A percentile compares a stretch with the other conserved stretches of the same genome.
Conservation (phyloP, 2,329 filamentous ascomycete species). For the Camptophora hylomeconis region DNA sequence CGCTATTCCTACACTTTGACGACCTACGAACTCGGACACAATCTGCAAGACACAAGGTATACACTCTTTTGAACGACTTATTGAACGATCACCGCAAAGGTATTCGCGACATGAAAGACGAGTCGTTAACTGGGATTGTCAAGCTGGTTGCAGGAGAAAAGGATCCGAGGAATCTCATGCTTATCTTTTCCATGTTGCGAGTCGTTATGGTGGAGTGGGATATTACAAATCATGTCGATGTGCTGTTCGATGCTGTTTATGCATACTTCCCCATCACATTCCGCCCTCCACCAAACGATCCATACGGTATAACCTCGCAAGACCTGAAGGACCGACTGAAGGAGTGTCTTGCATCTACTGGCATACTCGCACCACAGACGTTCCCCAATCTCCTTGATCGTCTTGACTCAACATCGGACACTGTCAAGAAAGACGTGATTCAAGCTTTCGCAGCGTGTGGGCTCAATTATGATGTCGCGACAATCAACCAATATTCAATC, state of each 20-base stretch:
- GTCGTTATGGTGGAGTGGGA: constrained; percentile 58
- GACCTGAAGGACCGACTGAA: constrained; percentile 52
- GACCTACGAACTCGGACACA: constrained; percentile 49
- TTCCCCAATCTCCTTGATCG: constrained; percentile 58
- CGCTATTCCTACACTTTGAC: constrained; percentile 41
- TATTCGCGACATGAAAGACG: constrained; percentile 41
- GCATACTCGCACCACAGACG: constrained; percentile 50
- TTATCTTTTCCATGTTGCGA: constrained; percentile 54
- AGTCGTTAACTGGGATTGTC: constrained; percentile 48
- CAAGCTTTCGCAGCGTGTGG: constrained; percentile 50
- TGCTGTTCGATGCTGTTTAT: constrained; percentile 54
- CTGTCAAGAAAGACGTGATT: constrained; percentile 56
- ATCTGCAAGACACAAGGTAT: constrained; percentile 50
- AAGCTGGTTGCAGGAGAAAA: constrained; percentile 56
- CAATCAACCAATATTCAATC: constrained; percentile 49
- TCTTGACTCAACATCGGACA: constrained; percentile 54
- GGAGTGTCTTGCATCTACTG: constrained; percentile 50
- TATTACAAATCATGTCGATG: constrained; percentile 45
- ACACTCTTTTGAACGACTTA: constrained; percentile 48
- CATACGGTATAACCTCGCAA: constrained; percentile 56
- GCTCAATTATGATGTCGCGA: constrained; percentile 43
- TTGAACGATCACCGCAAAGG: constrained; percentile 48
- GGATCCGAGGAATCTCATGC: constrained; percentile 56
- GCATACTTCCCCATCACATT: constrained; percentile 64
- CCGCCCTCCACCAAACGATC: constrained; percentile 54